These are phyloP conservation scores for Podospora comata DNA, from an alignment of 495 filamentous ascomycete genomes.

Conservation along the genomic window DNA sequence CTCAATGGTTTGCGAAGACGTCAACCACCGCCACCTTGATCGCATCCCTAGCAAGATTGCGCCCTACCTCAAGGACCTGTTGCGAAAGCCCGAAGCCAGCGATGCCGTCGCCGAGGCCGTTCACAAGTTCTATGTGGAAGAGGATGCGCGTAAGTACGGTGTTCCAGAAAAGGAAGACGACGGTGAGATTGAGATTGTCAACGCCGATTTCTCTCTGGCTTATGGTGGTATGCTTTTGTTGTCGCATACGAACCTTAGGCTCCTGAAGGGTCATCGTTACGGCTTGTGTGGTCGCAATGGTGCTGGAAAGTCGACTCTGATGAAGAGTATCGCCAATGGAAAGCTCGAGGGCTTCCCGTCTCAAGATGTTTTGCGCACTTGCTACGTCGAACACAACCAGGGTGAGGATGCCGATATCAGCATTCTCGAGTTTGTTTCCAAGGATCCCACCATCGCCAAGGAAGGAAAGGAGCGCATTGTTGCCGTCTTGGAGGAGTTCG, in stretches of 20 bases:
- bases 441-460: conserved; percentile 76
- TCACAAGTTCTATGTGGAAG: conserved; percentile 67
- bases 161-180: conserved; percentile 81
- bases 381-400: conserved; percentile 99
- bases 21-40: conserved; percentile 74
- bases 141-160: conserved; percentile 84
- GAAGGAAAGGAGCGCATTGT: conserved; percentile 76
- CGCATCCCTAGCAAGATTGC: conserved; percentile 63
- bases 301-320: conserved; percentile 95
- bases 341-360: conserved; percentile 97
- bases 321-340: conserved; percentile 91
- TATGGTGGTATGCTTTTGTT: conserved; percentile 98
- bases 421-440: conserved; percentile 85
- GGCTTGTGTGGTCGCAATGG: conserved; percentile 96
- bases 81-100: conserved; percentile 53
- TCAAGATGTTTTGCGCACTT: conserved; percentile 85
- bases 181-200: conserved; percentile 86
- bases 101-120: conserved; percentile 62
- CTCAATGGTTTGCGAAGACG: conserved; percentile 83
- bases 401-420: conserved; percentile 94
- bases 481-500: conserved; percentile 80
- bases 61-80: conserved; percentile 72
- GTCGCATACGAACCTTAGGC: conserved; percentile 89
- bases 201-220: conserved; percentile 94
- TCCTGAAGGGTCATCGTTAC: conserved; percentile 94